These are phyloP conservation scores for Ligustrum vulgare DNA, from an alignment of 257 asterid genomes.

Conservation along the genomic window DNA sequence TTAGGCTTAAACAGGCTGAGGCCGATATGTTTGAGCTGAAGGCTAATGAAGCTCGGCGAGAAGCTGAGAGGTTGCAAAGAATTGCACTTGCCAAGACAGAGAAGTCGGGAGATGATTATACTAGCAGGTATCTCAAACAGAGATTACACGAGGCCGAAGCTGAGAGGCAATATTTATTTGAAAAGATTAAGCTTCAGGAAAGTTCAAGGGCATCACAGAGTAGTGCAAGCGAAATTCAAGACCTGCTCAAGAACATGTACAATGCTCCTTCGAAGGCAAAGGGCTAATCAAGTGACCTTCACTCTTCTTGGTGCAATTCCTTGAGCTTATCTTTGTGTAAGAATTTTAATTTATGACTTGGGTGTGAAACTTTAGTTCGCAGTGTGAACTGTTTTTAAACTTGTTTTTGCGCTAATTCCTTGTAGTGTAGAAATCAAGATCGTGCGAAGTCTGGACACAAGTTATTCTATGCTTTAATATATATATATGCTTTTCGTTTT, in stretches of 20 bases:
- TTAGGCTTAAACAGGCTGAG: neutral
- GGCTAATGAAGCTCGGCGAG: constrained; percentile 57
- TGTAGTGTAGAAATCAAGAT: constrained; percentile 6
- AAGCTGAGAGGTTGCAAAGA: neutral
- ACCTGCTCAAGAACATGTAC: constrained; percentile 75
- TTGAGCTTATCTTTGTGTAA: constrained; percentile 21
- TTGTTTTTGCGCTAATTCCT: neutral
- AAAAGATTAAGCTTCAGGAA: constrained; percentile 87
- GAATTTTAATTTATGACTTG: constrained; percentile 19
- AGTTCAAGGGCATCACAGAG: constrained; percentile 70
- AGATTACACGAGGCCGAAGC: constrained; percentile 93
- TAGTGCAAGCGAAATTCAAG: constrained; percentile 67
- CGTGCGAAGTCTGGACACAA: constrained; percentile 15
- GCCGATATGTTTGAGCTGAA: neutral
- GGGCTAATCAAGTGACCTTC: constrained; percentile 34
- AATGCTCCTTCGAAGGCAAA: constrained; percentile 41
- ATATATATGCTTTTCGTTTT: constrained; percentile 1
- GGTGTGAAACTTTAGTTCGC: constrained; percentile 13
- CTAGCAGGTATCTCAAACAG: constrained; percentile 87
- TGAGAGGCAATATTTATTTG: constrained; percentile 81
- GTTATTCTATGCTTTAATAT: neutral
- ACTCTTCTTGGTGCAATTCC: constrained; percentile 38
- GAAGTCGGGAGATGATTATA: constrained; percentile 84
- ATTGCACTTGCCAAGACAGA: constrained; percentile 63
- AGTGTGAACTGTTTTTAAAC: neutral